Evolutionary conservation across 2,329 filamentous ascomycete genomes (phyloP), one percentile per base, ranked within the genome.

Genomic region (Fusarium pseudograminearum): DNA sequence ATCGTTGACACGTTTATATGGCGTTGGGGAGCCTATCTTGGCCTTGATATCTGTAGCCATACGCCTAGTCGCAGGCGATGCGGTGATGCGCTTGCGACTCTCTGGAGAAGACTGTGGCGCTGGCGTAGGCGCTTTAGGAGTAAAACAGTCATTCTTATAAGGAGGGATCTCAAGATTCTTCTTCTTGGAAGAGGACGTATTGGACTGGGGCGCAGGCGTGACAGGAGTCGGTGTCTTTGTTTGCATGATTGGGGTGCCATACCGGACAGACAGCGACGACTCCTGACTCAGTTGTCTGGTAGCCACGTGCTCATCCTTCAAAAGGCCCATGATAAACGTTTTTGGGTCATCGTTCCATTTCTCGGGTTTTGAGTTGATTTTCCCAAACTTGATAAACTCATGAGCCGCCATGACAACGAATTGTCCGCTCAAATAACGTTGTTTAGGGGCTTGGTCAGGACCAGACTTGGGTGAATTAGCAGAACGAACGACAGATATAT

Each of bases 281-380:
- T 20, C n/a, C 3, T n/a, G 22, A n/a, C 6, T 8, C 14, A 4
- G 3, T 6, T 9, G n/a, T 7, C 11, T 10, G 10, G 51, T 5
- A 22, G 44, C 7, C 8, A 12, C 3, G 2, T 11, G 18, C 18
- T 16, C 20, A 5, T 9, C n/a, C 4, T 31, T 5, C 16, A 59
- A 5, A 4, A 22, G 4, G 1, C 8, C 5, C 5, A 9, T n/a
- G n/a, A 59, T n/a, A 3, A 18, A 20, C 7, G 7, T 1, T 8
- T 15, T 18, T 0, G 50, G 57, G 1, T 33, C 20, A 16, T 18
- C 4, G 3, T 20, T 18, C 57, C 57, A 59, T 7, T 3, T 12
- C 3, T 15, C 4, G 2, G 24, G 9, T 2, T 9, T 15, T 2
- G 26, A 22, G 3, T 3, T 14, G 8, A 36, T n/a, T 0, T 5